These are phyloP conservation scores for Keithomyces neogunnii DNA, from an alignment of 2,329 filamentous ascomycete species.

Conservation along the genomic window DNA sequence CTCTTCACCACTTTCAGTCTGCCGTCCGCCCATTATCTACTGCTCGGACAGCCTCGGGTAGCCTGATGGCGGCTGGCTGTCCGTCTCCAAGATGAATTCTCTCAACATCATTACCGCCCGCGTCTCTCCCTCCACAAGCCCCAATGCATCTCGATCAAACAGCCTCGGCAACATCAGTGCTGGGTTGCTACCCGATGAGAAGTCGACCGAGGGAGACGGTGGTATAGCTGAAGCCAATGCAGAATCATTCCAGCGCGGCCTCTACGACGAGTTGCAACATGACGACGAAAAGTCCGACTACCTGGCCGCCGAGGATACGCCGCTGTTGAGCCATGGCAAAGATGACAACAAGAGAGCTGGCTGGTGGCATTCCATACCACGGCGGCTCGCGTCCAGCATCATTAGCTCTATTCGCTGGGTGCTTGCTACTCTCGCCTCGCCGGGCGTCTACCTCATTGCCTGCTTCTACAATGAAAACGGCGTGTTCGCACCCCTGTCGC, in stretches of 20 bases:
- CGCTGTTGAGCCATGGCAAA: constrained; percentile 39
- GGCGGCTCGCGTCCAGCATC: constrained; percentile 62
- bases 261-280: constrained; percentile 29
- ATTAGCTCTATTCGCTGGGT: constrained; percentile 72
- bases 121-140: constrained; percentile 56
- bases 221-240: constrained; percentile 24
- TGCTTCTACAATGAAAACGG: constrained; percentile 77
- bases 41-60: constrained; percentile 4
- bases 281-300: constrained; percentile 25
- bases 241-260: constrained; percentile 27
- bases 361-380: constrained; percentile 51
- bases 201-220: constrained; percentile 24
- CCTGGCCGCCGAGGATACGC: constrained; percentile 53
- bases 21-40: neutral
- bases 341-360: constrained; percentile 28
- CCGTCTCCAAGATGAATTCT: constrained; percentile 76
- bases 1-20: neutral
- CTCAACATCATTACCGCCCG: constrained; percentile 87
- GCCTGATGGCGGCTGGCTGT: constrained; percentile 44
- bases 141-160: constrained; percentile 50
- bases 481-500: constrained; percentile 67
- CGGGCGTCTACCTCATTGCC: constrained; percentile 73
- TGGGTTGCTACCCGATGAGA: constrained; percentile 34
- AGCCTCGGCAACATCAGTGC: constrained; percentile 47
- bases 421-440: constrained; percentile 68